Evolutionary conservation across 1,284 basidiomycete genomes (phyloP), one percentile per base, ranked within the genome.

Genomic region (Pseudomicrostroma phylloplanum): DNA sequence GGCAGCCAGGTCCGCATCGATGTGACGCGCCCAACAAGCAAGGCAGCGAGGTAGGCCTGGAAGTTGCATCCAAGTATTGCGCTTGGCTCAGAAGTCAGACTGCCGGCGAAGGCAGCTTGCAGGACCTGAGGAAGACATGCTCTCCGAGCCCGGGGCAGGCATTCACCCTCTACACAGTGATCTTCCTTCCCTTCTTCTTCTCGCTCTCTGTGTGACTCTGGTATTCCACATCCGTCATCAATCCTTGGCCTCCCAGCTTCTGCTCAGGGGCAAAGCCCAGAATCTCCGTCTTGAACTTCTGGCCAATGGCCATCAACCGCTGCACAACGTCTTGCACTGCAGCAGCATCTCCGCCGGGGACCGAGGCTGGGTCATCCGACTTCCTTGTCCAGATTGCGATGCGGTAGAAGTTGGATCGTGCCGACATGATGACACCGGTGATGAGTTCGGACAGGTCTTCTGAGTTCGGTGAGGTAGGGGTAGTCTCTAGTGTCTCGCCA

Each of bases 311-410:
- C 70, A 90, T 85, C 71, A 94, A 87, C 68, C 90, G 85, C 69
- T 85, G 83, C 66, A 85, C 84, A 65, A 91, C 79, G 57, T 81
- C 82, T 67, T 85, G 83, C 6, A 87, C 51, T 26, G n/a, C 17
- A 25, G 17, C 15, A 19, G 51, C 21, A 15, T 25, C 51, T 15
- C 21, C 19, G 15, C 43, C 43, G 17, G 43, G 43, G 81, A 76
- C 58, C 80, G 79, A 51, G 54, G 54, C 23, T 39, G 56, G 59
- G 57, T 64, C 55, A 49, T 80, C 78, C 1, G 79, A 68, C 30
- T 73, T 71, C 57, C 93, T 86, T 55, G 94, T 97, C 94, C 94
- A 97, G 83, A 98, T 92, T 63, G 91, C 91, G 73, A 98, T 82
- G 59, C 94, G 89, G 83, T 92, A 98, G 81, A 97, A 97, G 79